A percentile compares a stretch with the other conserved stretches of the same genome.
These are phyloP conservation scores for Aspergillus sclerotialis DNA, from an alignment of 2,329 filamentous ascomycete species.

Conservation along the genomic window DNA sequence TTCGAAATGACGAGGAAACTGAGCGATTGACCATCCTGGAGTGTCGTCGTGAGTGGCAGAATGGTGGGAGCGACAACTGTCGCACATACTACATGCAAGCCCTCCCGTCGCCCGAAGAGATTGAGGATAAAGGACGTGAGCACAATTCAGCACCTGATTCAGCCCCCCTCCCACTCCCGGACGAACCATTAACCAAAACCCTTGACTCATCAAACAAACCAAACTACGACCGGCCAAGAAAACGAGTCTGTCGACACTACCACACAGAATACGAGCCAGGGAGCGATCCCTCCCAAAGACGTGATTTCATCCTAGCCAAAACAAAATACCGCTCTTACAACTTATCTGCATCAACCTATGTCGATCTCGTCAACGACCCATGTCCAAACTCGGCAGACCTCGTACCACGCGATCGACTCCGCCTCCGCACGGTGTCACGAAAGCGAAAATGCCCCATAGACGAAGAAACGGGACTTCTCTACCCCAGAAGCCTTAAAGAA, in stretches of 20 bases:
- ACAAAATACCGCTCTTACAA: conserved; percentile 40
- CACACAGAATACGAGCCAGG: conserved; percentile 32
- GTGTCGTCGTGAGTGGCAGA: conserved; percentile 60
- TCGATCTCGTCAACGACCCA: conserved; percentile 39
- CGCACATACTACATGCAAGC: conserved; percentile 58
- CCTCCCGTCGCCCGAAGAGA: conserved; percentile 24
- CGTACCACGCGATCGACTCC: conserved; percentile 31
- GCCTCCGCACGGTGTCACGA: conserved; percentile 36
- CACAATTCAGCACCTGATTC: conserved; percentile 7
- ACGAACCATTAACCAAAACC: conserved; percentile 23
- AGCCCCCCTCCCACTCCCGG: conserved; percentile 11
- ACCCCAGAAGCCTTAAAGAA: conserved; percentile 20
- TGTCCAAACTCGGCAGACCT: conserved; percentile 14
- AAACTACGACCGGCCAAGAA: conserved; percentile 29
- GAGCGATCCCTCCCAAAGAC: conserved; percentile 14
- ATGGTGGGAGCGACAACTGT: conserved; percentile 50
- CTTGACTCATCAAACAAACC: conserved; percentile 19
- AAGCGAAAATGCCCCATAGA: conserved; percentile 35
- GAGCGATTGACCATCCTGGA: conserved; percentile 58
- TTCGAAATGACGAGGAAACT: conserved; percentile 54
- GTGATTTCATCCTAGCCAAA: conserved; percentile 38
- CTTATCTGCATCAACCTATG: conserved; percentile 31
- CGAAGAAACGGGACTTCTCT: conserved; percentile 20
- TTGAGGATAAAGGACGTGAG: conserved; percentile 9
- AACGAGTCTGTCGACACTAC: conserved; percentile 31